These are phyloP conservation scores for Dioscorea zingiberensis DNA, from an alignment of 106 monocot genomes.

Conservation along the genomic window DNA sequence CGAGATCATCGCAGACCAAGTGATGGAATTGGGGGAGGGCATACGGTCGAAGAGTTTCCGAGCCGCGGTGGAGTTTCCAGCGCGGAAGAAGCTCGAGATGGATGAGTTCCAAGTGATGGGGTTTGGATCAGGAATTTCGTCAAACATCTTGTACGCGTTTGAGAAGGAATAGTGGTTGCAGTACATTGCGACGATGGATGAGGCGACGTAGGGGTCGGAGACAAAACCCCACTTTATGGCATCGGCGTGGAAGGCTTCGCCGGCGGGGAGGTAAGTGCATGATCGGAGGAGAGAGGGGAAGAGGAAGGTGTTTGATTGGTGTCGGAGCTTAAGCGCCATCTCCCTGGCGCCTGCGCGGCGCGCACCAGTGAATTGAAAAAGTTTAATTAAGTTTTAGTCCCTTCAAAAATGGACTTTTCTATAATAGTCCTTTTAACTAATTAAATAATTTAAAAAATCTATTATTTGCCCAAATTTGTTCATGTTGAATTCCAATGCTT, in stretches of 20 bases:
- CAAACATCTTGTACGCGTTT: constrained; percentile 5
- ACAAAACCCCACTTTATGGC: background rate
- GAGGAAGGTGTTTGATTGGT: background rate
- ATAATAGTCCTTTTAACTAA: too few relatives aligned
- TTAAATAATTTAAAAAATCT: too few relatives aligned
- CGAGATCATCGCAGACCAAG: constrained; percentile 14
- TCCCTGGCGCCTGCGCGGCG: too few relatives aligned
- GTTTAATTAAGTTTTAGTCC: too few relatives aligned
- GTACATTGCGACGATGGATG: background rate
- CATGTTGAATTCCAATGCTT: too few relatives aligned
- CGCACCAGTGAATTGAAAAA: too few relatives aligned
- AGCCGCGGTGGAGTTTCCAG: constrained; percentile 5
- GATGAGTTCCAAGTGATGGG: constrained; percentile 9
- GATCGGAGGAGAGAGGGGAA: background rate
- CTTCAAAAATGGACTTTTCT: too few relatives aligned
- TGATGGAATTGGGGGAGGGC: constrained; percentile 9
- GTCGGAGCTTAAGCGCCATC: background rate
- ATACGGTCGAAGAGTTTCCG: constrained; percentile 5
- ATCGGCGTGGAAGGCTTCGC: background rate
- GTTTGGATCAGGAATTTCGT: constrained; percentile 9
- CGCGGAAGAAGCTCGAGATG: constrained; percentile 9
- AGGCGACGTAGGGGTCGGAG: background rate
- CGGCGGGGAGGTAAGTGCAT: constrained; percentile 1
- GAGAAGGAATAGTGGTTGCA: background rate
- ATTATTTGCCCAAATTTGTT: too few relatives aligned